phyloP scores from a whole-genome alignment of 1,139 yeast genomes.

The Blastobotrys capitulatus region DNA sequence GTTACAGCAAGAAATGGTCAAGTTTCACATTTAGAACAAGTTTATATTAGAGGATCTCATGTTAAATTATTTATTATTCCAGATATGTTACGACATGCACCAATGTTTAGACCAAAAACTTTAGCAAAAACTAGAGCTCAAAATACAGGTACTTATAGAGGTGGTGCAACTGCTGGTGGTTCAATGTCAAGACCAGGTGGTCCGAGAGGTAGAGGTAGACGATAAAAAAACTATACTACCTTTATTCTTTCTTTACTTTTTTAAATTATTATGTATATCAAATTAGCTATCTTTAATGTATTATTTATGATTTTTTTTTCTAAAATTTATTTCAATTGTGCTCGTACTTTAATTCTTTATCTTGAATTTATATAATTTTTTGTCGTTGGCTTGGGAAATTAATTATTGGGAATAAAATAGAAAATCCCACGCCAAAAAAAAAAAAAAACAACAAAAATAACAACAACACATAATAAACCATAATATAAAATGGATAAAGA shows the following conservation, averaged over 20 bases:
- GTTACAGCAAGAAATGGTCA: conserved; percentile 73
- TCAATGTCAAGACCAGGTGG: conserved; percentile 8
- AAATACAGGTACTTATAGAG: conserved; percentile 19
- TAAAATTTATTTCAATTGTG: not conserved
- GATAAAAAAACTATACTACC: conserved; percentile 8
- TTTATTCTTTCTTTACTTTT: too few species aligned
- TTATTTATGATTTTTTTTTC: not conserved
- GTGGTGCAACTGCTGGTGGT: conserved; percentile 17
- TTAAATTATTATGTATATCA: not conserved
- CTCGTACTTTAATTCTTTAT: not conserved
- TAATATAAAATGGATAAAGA: conserved; percentile 9
- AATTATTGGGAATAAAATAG: too few species aligned
- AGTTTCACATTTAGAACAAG: conserved; percentile 74
- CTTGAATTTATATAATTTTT: not conserved
- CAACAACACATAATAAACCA: not conserved
- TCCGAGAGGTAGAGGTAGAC: conserved; percentile 9
- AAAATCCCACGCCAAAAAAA: too few species aligned
- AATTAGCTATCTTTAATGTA: not conserved
- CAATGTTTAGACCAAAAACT: conserved; percentile 56
- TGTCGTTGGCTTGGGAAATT: not conserved
- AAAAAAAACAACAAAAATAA: too few species aligned
- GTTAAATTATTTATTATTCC: conserved; percentile 82
- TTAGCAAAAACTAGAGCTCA: conserved; percentile 27
- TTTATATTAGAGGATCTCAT: conserved; percentile 88
- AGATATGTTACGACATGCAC: conserved; percentile 76